phyloP scores from a whole-genome alignment of 352 stramenopile genomes.

The Thalassiosira mediterranea region DNA sequence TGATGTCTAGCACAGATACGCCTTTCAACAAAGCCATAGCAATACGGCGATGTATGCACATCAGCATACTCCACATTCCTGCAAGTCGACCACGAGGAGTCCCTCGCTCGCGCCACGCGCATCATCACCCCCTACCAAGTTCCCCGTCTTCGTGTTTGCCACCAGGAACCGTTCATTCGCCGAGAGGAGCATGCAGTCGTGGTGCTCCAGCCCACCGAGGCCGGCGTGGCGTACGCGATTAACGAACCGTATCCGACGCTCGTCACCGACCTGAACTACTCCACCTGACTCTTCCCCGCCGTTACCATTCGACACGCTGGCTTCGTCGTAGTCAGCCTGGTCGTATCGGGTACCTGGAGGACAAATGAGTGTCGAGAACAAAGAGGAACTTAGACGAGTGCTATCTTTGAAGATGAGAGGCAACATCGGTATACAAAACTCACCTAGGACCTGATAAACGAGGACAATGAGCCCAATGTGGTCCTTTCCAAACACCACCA shows the following conservation, averaged over 20 bases:
- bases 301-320: background rate
- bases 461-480: conserved; percentile 66
- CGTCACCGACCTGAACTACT: conserved; percentile 45
- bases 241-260: conserved; percentile 45
- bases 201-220: conserved; percentile 54
- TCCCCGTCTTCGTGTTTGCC: conserved; percentile 68
- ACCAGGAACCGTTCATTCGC: conserved; percentile 70
- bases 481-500: conserved; percentile 72
- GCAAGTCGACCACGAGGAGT: conserved; percentile 68
- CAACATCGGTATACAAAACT: no score
- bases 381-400: no score
- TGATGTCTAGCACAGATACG: no score
- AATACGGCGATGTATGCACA: no score
- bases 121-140: conserved; percentile 50
- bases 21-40: no score
- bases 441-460: conserved; percentile 64
- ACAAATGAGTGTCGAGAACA: no score
- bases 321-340: conserved; percentile 30
- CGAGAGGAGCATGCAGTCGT: conserved; percentile 60
- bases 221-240: conserved; percentile 64
- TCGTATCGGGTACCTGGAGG: conserved; percentile 44
- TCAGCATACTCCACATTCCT: conserved; percentile 23
- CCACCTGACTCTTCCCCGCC: conserved; percentile 44
- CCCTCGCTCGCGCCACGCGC: conserved; percentile 45
- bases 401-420: no score